Evolutionary conservation across 257 asterid genomes (phyloP).

Genomic region (Solanum gracilifrons): DNA sequence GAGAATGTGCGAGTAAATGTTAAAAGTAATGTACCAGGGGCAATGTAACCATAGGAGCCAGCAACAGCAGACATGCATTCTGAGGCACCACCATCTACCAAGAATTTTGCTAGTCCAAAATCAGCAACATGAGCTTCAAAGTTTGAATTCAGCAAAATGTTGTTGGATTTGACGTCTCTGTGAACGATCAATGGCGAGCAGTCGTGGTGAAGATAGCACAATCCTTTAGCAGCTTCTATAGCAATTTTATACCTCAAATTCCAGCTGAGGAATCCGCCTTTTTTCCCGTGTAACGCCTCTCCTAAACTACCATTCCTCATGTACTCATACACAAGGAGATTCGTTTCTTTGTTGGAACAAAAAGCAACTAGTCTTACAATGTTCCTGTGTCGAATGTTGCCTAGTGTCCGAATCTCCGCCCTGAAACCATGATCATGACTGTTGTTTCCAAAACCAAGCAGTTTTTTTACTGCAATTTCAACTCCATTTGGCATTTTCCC

Average conservation of each 20-base stretch:
- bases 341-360: conserved; percentile 75
- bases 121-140: conserved; percentile 95
- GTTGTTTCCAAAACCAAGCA: conserved; percentile 39
- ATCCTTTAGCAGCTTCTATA: conserved; percentile 71
- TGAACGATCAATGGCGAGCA: conserved; percentile 89
- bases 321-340: conserved; percentile 82
- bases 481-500: conserved; percentile 64
- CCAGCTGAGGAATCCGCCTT: conserved; percentile 74
- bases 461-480: conserved; percentile 82
- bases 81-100: conserved; percentile 75
- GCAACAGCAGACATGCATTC: conserved; percentile 96
- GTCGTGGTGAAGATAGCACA: conserved; percentile 86
- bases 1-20: neutral
- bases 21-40: conserved; percentile 57
- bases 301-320: conserved; percentile 96
- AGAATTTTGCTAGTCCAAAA: conserved; percentile 85
- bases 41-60: conserved; percentile 95
- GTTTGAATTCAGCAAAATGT: conserved; percentile 58
- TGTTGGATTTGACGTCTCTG: conserved; percentile 84
- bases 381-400: conserved; percentile 82
- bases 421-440: conserved; percentile 81
- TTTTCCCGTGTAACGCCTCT: conserved; percentile 77
- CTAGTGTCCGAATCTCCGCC: conserved; percentile 77
- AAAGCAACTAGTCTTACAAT: conserved; percentile 72
- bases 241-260: conserved; percentile 75